Conservation (phyloP, 805 yeast species). For the Yamadazyma philogaea region DNA sequence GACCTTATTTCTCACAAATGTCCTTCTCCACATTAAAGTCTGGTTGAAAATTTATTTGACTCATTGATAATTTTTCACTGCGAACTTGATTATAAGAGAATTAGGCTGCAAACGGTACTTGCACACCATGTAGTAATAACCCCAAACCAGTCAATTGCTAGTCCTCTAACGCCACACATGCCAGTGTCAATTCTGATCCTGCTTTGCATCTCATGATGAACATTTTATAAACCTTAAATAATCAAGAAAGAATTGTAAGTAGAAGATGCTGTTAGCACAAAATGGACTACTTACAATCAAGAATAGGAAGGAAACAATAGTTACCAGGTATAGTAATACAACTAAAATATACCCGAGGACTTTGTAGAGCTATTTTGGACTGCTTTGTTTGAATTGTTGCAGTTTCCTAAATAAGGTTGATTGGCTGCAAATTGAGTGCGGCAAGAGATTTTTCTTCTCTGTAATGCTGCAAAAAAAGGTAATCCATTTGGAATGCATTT, state of each 20-base stretch:
- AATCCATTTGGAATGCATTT: background rate
- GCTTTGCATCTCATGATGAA: too few species aligned
- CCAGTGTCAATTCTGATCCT: too few species aligned
- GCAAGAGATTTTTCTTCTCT: background rate
- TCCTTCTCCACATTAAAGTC: constrained; percentile 5
- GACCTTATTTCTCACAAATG: background rate
- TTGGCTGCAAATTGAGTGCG: constrained; percentile 6
- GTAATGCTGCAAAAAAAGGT: constrained; percentile 3
- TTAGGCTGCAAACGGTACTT: constrained; percentile 3
- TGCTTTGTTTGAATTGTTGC: background rate
- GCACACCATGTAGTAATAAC: background rate
- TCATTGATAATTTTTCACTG: constrained; percentile 7
- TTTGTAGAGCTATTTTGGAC: background rate
- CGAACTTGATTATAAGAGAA: background rate
- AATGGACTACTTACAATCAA: too few species aligned
- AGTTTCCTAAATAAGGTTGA: background rate
- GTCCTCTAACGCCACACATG: too few species aligned
- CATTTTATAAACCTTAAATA: too few species aligned
- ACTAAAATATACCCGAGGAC: too few species aligned
- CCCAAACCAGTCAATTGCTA: too few species aligned
- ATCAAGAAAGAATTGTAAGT: too few species aligned
- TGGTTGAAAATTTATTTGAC: constrained; percentile 1
- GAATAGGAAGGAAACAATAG: too few species aligned
- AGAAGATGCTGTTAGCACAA: too few species aligned
- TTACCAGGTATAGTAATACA: too few species aligned